These are phyloP conservation scores for Escallonia rubra DNA, from an alignment of 129 eudicot genomes.

Conservation along the genomic window DNA sequence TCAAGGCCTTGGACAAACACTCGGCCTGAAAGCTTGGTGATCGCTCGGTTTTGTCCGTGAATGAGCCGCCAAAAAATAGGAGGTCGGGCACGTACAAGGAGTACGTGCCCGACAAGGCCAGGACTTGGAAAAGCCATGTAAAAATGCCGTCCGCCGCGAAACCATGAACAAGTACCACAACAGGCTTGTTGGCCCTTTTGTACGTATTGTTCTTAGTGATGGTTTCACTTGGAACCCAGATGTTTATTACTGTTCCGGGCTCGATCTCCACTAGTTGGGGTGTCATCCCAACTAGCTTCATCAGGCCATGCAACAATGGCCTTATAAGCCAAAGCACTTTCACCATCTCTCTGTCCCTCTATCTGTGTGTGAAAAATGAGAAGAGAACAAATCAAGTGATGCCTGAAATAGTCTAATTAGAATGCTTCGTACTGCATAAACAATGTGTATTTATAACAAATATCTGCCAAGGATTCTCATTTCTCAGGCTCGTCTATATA, in stretches of 20 bases:
- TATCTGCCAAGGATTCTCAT: too few species aligned
- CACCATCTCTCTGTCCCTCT: neutral
- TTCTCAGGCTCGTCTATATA: too few species aligned
- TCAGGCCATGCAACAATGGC: neutral
- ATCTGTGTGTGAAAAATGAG: neutral
- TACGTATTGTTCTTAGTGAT: neutral
- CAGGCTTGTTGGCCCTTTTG: constrained; percentile 29
- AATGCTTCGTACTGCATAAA: too few species aligned
- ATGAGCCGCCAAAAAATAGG: constrained; percentile 53
- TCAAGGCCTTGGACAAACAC: constrained; percentile 43
- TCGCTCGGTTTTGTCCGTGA: constrained; percentile 30
- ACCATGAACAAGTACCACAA: constrained; percentile 35
- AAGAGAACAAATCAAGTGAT: too few species aligned
- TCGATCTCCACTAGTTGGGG: neutral
- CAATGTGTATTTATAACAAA: too few species aligned
- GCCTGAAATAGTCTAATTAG: too few species aligned
- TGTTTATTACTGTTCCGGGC: neutral
- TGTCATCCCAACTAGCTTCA: neutral
- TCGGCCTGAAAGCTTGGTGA: constrained; percentile 45
- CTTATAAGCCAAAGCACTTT: neutral
- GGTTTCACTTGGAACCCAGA: constrained; percentile 36
- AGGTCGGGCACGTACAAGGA: constrained; percentile 56
- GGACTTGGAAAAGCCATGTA: constrained; percentile 51
- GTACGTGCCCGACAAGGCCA: constrained; percentile 19
- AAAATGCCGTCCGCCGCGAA: constrained; percentile 45